Percentiles rank a stretch among this genome's conserved stretches.
phyloP scores from a whole-genome alignment of 1,284 basidiomycete species.

The Testicularia cyperi region DNA sequence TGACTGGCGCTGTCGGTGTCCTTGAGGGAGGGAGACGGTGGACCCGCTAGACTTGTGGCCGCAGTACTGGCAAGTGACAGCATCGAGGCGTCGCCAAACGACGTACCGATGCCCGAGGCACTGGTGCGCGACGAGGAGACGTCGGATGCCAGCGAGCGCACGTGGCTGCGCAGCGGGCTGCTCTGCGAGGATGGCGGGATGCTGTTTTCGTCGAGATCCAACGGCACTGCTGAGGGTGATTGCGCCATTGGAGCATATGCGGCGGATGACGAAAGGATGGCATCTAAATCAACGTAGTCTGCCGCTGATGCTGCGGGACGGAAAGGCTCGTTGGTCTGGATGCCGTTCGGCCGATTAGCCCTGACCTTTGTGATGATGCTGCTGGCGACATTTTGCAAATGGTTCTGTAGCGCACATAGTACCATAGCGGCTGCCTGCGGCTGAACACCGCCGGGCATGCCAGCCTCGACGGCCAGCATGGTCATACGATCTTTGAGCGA shows the following conservation, averaged over 20 bases:
- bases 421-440: slow-evolving; percentile 58
- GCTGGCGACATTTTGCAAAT: slow-evolving; percentile 54
- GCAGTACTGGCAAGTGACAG: slow-evolving; percentile 49
- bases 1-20: slow-evolving; percentile 30
- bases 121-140: slow-evolving; percentile 32
- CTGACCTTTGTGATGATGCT: slow-evolving; percentile 53
- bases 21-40: slow-evolving; percentile 23
- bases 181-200: slow-evolving; percentile 14
- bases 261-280: too few relatives aligned
- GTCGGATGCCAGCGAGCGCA: slow-evolving; percentile 34
- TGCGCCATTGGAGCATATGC: slow-evolving; percentile 1
- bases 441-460: slow-evolving; percentile 58
- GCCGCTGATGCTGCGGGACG: slow-evolving; percentile 22
- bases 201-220: slow-evolving; percentile 35
- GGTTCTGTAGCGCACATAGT: slow-evolving; percentile 56
- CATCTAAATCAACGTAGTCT: too few relatives aligned
- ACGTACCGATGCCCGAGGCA: slow-evolving; percentile 26
- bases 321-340: slow-evolving; percentile 31
- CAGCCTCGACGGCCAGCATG: slow-evolving; percentile 59
- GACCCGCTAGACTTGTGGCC: slow-evolving; percentile 35
- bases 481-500: slow-evolving; percentile 61
- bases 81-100: slow-evolving; percentile 42
- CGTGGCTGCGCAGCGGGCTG: slow-evolving; percentile 6
- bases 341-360: slow-evolving; percentile 44
- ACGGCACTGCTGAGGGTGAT: slow-evolving; percentile 18